These are phyloP conservation scores for Hypomyces perniciosus DNA, from an alignment of 2,329 filamentous ascomycete genomes.

Conservation along the genomic window DNA sequence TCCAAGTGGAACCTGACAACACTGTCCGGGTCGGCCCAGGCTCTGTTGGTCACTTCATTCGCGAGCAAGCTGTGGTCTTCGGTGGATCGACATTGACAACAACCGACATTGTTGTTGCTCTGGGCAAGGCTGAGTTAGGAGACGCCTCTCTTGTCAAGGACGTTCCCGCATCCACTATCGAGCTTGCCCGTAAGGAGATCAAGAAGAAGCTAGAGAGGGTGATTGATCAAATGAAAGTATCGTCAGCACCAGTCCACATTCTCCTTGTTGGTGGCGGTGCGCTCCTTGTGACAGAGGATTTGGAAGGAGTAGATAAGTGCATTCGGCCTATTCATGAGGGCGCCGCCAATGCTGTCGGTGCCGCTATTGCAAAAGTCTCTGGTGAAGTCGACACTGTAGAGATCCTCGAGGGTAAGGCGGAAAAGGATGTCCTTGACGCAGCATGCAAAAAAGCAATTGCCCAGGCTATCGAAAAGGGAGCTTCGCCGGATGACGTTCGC, in stretches of 20 bases:
- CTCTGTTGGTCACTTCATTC: constrained; percentile 48
- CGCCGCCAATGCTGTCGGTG: constrained; percentile 55
- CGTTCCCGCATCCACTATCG: constrained; percentile 17
- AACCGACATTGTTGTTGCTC: constrained; percentile 44
- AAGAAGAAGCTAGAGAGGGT: constrained; percentile 43
- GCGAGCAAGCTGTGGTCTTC: constrained; percentile 43
- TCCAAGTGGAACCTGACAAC: constrained; percentile 17
- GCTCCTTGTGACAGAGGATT: constrained; percentile 41
- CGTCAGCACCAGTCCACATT: constrained; percentile 44
- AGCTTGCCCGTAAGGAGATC: constrained; percentile 29
- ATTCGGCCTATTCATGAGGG: constrained; percentile 47
- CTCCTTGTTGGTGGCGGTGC: constrained; percentile 54
- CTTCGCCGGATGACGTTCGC: constrained; percentile 28
- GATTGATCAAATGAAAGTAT: constrained; percentile 52
- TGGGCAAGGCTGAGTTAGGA: constrained; percentile 27
- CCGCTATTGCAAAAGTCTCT: constrained; percentile 50
- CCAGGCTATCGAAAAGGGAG: constrained; percentile 27
- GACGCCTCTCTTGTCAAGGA: constrained; percentile 23
- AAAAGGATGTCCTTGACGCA: constrained; percentile 33
- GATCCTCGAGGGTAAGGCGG: constrained; percentile 34
- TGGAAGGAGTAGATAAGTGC: constrained; percentile 45
- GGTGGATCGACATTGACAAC: constrained; percentile 48
- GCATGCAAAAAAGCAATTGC: constrained; percentile 31
- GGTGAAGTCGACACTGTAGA: constrained; percentile 49
- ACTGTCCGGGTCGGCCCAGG: constrained; percentile 46